These are phyloP conservation scores for Fermentozyma sake DNA, from an alignment of 1,139 yeast genomes.

Conservation along the genomic window DNA sequence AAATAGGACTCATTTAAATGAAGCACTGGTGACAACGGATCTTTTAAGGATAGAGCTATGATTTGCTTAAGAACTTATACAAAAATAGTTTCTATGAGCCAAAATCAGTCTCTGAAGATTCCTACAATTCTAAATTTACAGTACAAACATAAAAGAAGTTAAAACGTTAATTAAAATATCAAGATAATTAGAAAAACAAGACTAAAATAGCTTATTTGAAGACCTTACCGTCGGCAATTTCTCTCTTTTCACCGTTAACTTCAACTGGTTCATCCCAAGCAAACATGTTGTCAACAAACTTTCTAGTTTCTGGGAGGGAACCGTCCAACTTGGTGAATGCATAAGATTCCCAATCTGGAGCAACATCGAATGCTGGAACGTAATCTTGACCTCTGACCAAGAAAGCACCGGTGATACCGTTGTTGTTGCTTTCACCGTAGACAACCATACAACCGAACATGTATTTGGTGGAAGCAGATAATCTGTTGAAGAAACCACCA, in stretches of 20 bases:
- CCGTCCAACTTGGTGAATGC: constrained; percentile 42
- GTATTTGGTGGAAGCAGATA: constrained; percentile 87
- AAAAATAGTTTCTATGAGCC: no score
- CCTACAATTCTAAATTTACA: no score
- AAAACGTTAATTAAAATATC: no score
- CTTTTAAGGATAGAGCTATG: no score
- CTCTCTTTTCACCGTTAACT: constrained; percentile 40
- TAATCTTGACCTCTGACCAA: constrained; percentile 92
- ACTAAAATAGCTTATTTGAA: constrained; percentile 36
- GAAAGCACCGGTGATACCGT: constrained; percentile 95
- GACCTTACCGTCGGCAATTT: constrained; percentile 51
- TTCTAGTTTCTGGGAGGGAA: constrained; percentile 30
- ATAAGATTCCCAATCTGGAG: constrained; percentile 95
- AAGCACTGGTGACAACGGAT: no score
- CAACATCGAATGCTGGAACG: constrained; percentile 92
- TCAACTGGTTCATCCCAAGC: constrained; percentile 51
- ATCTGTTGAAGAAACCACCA: constrained; percentile 98
- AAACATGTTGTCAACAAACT: constrained; percentile 45
- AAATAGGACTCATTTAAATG: no score
- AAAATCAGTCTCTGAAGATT: no score
- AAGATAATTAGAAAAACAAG: no score
- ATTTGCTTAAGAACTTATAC: no score
- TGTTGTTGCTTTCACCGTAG: constrained; percentile 97
- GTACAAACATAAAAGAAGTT: no score
- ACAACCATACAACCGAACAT: constrained; percentile 92